Conservation (phyloP, 148 eudicot genomes). For the Cornus kousa region DNA sequence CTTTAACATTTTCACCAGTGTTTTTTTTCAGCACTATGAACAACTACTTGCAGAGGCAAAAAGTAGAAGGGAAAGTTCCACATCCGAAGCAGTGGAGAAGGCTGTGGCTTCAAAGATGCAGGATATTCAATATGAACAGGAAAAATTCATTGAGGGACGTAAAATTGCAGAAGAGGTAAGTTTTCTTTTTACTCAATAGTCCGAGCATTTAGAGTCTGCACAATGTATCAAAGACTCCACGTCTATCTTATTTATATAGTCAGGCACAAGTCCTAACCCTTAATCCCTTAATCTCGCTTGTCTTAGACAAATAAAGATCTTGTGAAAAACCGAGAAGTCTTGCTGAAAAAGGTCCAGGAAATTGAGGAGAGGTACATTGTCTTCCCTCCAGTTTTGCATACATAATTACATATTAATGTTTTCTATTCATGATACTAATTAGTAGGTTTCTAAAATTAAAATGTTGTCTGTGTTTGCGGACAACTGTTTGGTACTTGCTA, state of each 20-base stretch:
- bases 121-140: slow-evolving; percentile 54
- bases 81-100: slow-evolving; percentile 55
- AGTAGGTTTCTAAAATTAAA: neutral
- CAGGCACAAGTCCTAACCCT: neutral
- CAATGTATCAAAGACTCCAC: neutral
- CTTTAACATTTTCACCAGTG: slow-evolving; percentile 6
- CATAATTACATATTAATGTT: neutral
- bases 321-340: slow-evolving; percentile 60
- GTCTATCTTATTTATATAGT: no score
- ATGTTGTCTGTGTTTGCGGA: neutral
- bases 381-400: neutral
- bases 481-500: neutral
- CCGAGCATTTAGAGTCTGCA: neutral
- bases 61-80: slow-evolving; percentile 48
- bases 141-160: slow-evolving; percentile 46
- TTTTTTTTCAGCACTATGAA: slow-evolving; percentile 67
- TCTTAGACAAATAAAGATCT: slow-evolving; percentile 62
- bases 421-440: neutral
- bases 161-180: slow-evolving; percentile 54
- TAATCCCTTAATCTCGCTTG: slow-evolving; percentile 4
- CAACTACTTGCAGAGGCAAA: slow-evolving; percentile 67
- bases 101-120: slow-evolving; percentile 51
- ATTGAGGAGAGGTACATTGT: slow-evolving; percentile 61
- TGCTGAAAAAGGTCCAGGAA: slow-evolving; percentile 53
- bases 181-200: neutral